phyloP scores from a whole-genome alignment of 176 grass and related monocot genomes.

The Phoenix roebelenii region DNA sequence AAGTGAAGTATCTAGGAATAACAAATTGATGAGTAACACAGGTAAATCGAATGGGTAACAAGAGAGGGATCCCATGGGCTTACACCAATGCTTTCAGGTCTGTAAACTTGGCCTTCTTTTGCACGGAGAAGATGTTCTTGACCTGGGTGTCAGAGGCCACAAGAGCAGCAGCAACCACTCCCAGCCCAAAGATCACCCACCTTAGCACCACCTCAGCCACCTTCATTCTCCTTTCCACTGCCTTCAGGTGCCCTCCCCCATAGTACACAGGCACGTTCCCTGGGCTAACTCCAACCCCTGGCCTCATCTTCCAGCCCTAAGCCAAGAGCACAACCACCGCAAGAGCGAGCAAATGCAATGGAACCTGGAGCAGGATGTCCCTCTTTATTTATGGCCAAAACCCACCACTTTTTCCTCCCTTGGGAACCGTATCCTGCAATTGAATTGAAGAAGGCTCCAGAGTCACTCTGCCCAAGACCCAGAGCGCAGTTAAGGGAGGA shows the following conservation, averaged over 20 bases:
- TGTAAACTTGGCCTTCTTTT: slow-evolving; percentile 67
- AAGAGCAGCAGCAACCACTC: slow-evolving; percentile 55
- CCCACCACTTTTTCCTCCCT: too few species aligned
- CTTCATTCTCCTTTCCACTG: slow-evolving; percentile 65
- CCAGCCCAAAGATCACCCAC: slow-evolving; percentile 52
- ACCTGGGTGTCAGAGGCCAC: slow-evolving; percentile 49
- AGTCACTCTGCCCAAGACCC: too few species aligned
- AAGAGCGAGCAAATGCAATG: too few species aligned
- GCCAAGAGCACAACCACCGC: too few species aligned
- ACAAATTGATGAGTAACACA: too few species aligned
- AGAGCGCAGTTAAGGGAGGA: too few species aligned
- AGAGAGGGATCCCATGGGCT: slow-evolving; percentile 11
- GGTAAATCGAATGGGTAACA: neutral
- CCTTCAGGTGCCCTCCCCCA: slow-evolving; percentile 38
- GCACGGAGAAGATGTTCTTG: slow-evolving; percentile 54
- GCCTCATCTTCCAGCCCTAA: neutral
- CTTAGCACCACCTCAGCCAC: slow-evolving; percentile 57
- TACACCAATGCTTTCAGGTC: slow-evolving; percentile 82
- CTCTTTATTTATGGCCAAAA: too few species aligned
- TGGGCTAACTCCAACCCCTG: slow-evolving; percentile 36
- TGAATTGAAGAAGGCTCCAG: too few species aligned
- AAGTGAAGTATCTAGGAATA: too few species aligned
- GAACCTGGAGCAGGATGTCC: too few species aligned
- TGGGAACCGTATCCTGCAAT: too few species aligned
- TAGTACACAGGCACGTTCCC: slow-evolving; percentile 66